Evolutionary conservation across 306 rosid species (phyloP).

Genomic region (Castanea crenata): DNA sequence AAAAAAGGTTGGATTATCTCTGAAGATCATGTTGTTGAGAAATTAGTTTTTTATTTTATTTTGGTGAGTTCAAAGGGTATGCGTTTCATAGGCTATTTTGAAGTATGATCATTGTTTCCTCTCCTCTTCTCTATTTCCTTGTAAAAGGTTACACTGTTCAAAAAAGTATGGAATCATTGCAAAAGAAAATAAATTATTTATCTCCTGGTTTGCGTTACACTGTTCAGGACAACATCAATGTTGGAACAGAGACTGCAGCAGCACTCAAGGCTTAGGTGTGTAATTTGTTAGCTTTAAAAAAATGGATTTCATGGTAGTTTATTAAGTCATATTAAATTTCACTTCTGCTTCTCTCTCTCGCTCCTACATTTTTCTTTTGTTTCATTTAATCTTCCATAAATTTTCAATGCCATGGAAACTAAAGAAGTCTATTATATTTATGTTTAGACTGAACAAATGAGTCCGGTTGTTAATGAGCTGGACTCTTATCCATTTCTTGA

Average conservation of each 20-base stretch:
- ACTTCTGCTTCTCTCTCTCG: background rate
- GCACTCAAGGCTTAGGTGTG: conserved; percentile 93
- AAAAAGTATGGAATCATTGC: conserved; percentile 6
- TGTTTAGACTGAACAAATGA: conserved; percentile 95
- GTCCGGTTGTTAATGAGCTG: conserved; percentile 90
- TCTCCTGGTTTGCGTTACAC: conserved; percentile 25
- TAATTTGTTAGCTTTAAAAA: background rate
- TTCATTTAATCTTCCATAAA: background rate
- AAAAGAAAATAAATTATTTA: conserved; percentile 16
- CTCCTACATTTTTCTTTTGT: background rate
- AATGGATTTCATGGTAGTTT: no score
- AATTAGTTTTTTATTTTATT: no score
- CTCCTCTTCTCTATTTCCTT: background rate
- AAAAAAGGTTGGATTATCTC: no score
- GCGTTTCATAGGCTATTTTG: no score
- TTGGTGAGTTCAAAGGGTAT: no score
- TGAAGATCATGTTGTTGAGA: no score
- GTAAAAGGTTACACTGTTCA: background rate
- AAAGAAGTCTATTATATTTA: conserved; percentile 24
- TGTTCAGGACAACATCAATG: conserved; percentile 82
- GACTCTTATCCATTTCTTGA: conserved; percentile 93
- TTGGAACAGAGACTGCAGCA: conserved; percentile 87
- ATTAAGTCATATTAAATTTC: background rate
- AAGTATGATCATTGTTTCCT: background rate
- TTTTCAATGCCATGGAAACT: conserved; percentile 17